These are phyloP conservation scores for Thermomucor indicae-seudaticae DNA, from an alignment of 371 early-diverging fungal genomes.

Conservation along the genomic window DNA sequence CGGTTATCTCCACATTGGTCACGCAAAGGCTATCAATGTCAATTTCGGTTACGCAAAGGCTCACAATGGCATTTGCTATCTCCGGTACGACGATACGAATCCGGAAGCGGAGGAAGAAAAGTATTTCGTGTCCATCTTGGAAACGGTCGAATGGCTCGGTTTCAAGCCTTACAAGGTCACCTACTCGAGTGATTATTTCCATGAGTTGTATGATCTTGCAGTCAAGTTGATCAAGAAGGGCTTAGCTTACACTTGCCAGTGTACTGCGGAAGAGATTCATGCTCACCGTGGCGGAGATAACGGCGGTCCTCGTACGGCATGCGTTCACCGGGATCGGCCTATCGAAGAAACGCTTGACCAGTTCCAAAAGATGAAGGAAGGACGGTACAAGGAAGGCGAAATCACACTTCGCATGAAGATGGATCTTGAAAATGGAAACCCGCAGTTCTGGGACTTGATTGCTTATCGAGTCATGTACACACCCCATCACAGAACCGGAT, in stretches of 20 bases:
- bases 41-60: slow-evolving; percentile 96
- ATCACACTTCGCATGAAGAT: slow-evolving; percentile 79
- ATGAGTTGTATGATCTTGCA: slow-evolving; percentile 83
- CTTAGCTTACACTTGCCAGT: slow-evolving; percentile 93
- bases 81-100: slow-evolving; percentile 99
- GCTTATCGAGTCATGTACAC: slow-evolving; percentile 95
- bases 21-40: slow-evolving; percentile 98
- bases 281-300: slow-evolving; percentile 90
- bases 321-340: slow-evolving; percentile 81
- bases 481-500: slow-evolving; percentile 93
- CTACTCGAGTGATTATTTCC: slow-evolving; percentile 98
- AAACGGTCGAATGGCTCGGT: slow-evolving; percentile 88
- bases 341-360: slow-evolving; percentile 90
- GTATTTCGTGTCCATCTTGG: slow-evolving; percentile 92
- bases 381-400: slow-evolving; percentile 87
- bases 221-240: slow-evolving; percentile 89
- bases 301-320: slow-evolving; percentile 86
- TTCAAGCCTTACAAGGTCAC: slow-evolving; percentile 80
- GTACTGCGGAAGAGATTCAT: slow-evolving; percentile 91
- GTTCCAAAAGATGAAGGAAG: slow-evolving; percentile 94
- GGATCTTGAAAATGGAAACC: neutral
- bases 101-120: slow-evolving; percentile 97
- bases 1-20: slow-evolving; percentile 99
- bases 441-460: slow-evolving; percentile 87
- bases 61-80: slow-evolving; percentile 92